Conservation (phyloP, 73 alveolate species). For the Blepharisma stoltei region DNA sequence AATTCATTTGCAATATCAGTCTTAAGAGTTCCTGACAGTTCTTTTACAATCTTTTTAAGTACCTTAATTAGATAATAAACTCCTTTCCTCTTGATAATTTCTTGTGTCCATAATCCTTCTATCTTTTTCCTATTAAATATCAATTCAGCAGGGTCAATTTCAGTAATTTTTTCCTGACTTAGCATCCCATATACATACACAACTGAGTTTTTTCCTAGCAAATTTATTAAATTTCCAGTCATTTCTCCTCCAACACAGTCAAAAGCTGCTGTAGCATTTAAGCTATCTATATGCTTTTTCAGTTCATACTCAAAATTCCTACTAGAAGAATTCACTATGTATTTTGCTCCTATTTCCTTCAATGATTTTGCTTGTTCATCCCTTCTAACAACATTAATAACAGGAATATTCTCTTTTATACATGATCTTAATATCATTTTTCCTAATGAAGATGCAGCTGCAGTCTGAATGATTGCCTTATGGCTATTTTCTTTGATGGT, state of each 20-base stretch:
- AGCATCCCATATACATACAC: constrained; percentile 65
- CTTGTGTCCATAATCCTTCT: constrained; percentile 51
- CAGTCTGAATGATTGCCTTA: constrained; percentile 67
- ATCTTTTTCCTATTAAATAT: constrained; percentile 57
- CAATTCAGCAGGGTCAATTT: constrained; percentile 43
- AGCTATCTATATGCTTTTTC: constrained; percentile 40
- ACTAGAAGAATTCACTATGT: constrained; percentile 44
- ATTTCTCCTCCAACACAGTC: constrained; percentile 77
- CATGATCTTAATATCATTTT: constrained; percentile 60
- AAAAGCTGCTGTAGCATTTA: constrained; percentile 64
- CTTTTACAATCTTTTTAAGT: not conserved
- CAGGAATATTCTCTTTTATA: constrained; percentile 46
- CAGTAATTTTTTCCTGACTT: constrained; percentile 46
- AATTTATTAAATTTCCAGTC: constrained; percentile 51
- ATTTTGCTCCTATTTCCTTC: constrained; percentile 57
- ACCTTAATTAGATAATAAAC: not conserved
- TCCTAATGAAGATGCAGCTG: constrained; percentile 78
- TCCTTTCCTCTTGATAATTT: constrained; percentile 28
- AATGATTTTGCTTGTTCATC: constrained; percentile 61
- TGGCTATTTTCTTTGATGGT: constrained; percentile 23
- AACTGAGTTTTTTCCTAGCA: constrained; percentile 53
- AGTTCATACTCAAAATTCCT: constrained; percentile 50
- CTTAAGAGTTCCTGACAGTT: not conserved
- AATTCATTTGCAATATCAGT: constrained; percentile 17
- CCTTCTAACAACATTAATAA: constrained; percentile 76